These are phyloP conservation scores for Fistulinella cinereoalba DNA, from an alignment of 1,284 basidiomycete genomes.

Conservation along the genomic window DNA sequence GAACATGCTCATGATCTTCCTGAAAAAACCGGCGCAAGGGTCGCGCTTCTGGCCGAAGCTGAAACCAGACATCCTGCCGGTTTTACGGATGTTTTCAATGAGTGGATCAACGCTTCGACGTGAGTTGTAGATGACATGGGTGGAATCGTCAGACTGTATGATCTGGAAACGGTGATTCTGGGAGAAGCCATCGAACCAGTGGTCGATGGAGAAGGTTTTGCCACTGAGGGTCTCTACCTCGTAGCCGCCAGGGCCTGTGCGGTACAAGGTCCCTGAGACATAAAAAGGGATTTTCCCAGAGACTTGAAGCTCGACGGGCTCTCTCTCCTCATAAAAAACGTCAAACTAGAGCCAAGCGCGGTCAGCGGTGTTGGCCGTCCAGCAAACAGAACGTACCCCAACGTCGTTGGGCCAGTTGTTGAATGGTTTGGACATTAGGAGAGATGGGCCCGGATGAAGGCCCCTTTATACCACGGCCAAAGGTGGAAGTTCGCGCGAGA, in stretches of 20 bases:
- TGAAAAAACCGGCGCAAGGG: conserved; percentile 31
- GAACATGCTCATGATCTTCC: conserved; percentile 32
- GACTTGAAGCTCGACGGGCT: conserved; percentile 28
- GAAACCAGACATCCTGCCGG: conserved; percentile 16
- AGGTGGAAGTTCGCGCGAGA: no score
- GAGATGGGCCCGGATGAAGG: not conserved
- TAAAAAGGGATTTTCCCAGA: conserved; percentile 30
- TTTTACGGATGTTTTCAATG: conserved; percentile 27
- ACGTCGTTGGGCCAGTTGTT: conserved; percentile 32
- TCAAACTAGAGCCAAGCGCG: conserved; percentile 22
- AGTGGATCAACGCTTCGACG: conserved; percentile 27
- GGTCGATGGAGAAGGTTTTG: conserved; percentile 22
- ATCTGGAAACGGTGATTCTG: conserved; percentile 35
- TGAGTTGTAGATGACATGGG: conserved; percentile 31
- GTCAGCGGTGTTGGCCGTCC: conserved; percentile 1
- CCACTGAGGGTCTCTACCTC: conserved; percentile 21
- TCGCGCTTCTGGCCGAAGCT: conserved; percentile 33
- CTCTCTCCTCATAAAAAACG: conserved; percentile 27
- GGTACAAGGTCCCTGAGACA: conserved; percentile 29
- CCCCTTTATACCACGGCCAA: conserved; percentile 3
- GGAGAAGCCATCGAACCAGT: conserved; percentile 34
- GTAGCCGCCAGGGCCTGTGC: conserved; percentile 28
- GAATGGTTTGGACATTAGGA: conserved; percentile 23
- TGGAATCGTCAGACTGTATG: conserved; percentile 19
- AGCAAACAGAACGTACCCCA: conserved; percentile 17